A percentile compares a stretch with the other conserved stretches of the same genome.
phyloP scores from a whole-genome alignment of 1,284 basidiomycete species.

The Ceratobasidium theobromae region DNA sequence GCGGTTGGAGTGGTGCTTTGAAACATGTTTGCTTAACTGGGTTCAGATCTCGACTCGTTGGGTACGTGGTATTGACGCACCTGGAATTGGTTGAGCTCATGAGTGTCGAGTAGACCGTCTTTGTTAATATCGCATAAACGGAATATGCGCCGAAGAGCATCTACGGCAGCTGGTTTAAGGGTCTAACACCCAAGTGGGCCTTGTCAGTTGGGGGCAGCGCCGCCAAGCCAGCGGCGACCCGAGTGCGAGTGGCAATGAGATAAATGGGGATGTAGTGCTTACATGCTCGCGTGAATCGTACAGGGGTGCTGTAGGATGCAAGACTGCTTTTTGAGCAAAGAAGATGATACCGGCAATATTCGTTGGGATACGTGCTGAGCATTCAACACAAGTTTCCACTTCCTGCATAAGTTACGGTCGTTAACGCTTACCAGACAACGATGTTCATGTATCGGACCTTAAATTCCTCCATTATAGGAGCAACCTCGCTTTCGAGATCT shows the following conservation, averaged over 20 bases:
- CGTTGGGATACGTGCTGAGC: constrained; percentile 83
- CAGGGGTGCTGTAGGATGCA: constrained; percentile 94
- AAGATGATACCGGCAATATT: constrained; percentile 99
- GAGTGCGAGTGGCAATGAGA: no score
- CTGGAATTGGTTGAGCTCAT: constrained; percentile 96
- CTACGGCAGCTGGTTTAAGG: constrained; percentile 90
- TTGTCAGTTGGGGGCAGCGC: no score
- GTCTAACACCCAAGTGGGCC: constrained; percentile 52
- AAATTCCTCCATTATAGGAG: constrained; percentile 96
- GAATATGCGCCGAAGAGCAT: constrained; percentile 91
- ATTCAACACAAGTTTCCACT: constrained; percentile 98
- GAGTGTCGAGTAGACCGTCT: constrained; percentile 86
- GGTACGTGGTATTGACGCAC: constrained; percentile 48
- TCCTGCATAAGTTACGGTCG: constrained; percentile 55
- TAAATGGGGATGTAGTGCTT: constrained; percentile 40
- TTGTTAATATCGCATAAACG: constrained; percentile 95
- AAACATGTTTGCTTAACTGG: constrained; percentile 78
- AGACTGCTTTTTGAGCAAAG: constrained; percentile 97
- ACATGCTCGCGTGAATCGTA: constrained; percentile 97
- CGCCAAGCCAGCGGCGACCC: no score
- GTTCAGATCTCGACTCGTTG: constrained; percentile 6
- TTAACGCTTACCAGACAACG: constrained; percentile 16
- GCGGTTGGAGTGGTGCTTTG: constrained; percentile 85
- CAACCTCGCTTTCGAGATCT: constrained; percentile 89
- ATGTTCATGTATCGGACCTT: constrained; percentile 58